A percentile compares a stretch with the other conserved stretches of the same genome.
Evolutionary conservation across 306 rosid genomes (phyloP).

Genomic region (Hippophae rhamnoides): DNA sequence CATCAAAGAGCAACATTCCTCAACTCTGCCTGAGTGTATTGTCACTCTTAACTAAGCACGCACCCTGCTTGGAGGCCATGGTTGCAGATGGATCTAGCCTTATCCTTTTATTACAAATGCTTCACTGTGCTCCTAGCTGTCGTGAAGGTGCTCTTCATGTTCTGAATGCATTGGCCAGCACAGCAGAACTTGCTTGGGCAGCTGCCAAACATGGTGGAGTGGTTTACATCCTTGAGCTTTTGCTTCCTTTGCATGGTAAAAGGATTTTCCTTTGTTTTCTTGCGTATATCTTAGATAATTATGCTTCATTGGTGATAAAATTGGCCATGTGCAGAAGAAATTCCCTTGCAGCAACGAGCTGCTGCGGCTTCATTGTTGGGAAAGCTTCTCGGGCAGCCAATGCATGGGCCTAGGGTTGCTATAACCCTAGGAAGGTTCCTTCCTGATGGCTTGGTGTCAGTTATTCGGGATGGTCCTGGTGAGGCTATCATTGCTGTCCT

Average conservation of each 20-base stretch:
- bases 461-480: slow-evolving; percentile 97
- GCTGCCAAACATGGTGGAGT: slow-evolving; percentile 99
- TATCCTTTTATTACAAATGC: slow-evolving; percentile 89
- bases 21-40: slow-evolving; percentile 84
- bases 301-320: slow-evolving; percentile 15
- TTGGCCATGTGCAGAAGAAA: slow-evolving; percentile 55
- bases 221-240: slow-evolving; percentile 88
- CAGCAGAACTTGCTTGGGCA: slow-evolving; percentile 94
- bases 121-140: slow-evolving; percentile 82
- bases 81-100: slow-evolving; percentile 98
- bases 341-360: slow-evolving; percentile 92
- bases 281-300: slow-evolving; percentile 10
- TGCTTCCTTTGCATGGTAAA: slow-evolving; percentile 87
- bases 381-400: slow-evolving; percentile 92
- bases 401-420: slow-evolving; percentile 99
- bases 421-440: slow-evolving; percentile 90
- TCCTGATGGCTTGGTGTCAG: slow-evolving; percentile 94
- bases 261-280: slow-evolving; percentile 7
- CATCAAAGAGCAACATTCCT: slow-evolving; percentile 73
- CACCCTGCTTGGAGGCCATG: slow-evolving; percentile 98
- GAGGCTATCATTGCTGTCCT: slow-evolving; percentile 87
- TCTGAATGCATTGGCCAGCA: slow-evolving; percentile 95
- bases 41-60: slow-evolving; percentile 92
- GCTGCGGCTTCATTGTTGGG: slow-evolving; percentile 94
- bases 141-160: slow-evolving; percentile 99